Evolutionary conservation across 441 rosid genomes (phyloP).

Genomic region (Daphne laureola): DNA sequence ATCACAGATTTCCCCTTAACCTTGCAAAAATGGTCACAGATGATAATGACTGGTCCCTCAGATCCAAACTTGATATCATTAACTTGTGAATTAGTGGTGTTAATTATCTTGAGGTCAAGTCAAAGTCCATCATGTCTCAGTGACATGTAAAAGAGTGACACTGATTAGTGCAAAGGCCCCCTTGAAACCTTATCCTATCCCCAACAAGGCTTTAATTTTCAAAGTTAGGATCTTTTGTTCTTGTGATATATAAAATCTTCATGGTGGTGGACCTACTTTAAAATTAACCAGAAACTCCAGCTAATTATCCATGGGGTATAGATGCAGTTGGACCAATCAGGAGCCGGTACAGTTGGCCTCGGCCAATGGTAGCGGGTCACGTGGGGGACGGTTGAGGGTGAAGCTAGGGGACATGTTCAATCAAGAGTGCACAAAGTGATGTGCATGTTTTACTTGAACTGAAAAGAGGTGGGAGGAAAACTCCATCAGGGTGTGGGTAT

Average conservation of each 20-base stretch:
- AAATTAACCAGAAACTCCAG: conserved; percentile 19
- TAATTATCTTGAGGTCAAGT: conserved; percentile 6
- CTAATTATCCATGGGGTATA: conserved; percentile 13
- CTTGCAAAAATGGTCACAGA: conserved; percentile 1
- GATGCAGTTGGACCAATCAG: conserved; percentile 3
- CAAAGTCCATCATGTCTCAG: conserved; percentile 28
- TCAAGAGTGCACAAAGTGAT: conserved; percentile 11
- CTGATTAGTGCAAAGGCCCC: conserved; percentile 20
- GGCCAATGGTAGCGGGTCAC: conserved; percentile 4
- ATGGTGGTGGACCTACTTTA: conserved; percentile 27
- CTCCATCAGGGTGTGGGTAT: conserved; percentile 21
- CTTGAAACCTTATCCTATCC: conserved; percentile 30
- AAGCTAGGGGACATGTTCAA: conserved; percentile 10
- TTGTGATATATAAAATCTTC: conserved; percentile 5
- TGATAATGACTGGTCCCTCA: conserved; percentile 13
- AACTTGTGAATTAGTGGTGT: no score
- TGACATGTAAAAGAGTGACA: conserved; percentile 35
- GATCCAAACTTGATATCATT: not conserved
- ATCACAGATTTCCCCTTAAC: not conserved
- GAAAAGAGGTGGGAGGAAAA: conserved; percentile 10
- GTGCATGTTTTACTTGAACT: conserved; percentile 6
- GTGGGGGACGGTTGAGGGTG: not conserved
- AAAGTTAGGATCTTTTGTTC: conserved; percentile 29
- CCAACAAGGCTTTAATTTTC: conserved; percentile 10
- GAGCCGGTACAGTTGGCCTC: conserved; percentile 7